Percentiles rank a stretch among this genome's conserved stretches.
phyloP scores from a whole-genome alignment of 2,329 filamentous ascomycete species.

The Aspergillus sp. region DNA sequence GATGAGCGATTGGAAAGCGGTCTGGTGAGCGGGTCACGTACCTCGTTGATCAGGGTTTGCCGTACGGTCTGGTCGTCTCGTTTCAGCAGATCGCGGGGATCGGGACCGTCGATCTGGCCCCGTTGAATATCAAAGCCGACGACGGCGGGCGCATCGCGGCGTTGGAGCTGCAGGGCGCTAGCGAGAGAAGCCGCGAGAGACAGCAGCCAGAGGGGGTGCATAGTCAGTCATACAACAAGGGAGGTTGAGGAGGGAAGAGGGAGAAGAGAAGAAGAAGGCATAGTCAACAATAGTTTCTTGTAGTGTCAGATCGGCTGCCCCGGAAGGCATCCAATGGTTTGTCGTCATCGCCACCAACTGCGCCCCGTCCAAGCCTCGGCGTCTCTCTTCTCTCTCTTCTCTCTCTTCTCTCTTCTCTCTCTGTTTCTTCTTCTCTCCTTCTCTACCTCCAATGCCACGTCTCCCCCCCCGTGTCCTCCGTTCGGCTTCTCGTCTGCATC shows the following conservation, averaged over 20 bases:
- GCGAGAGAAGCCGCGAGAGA: constrained; percentile 9
- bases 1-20: constrained; percentile 1
- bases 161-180: constrained; percentile 20
- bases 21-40: constrained; percentile 10
- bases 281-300: too few species aligned
- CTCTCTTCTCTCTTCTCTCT: too few species aligned
- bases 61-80: constrained; percentile 32
- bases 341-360: too few species aligned
- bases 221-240: too few species aligned
- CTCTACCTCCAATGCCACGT: constrained; percentile 40
- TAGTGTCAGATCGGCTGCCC: too few species aligned
- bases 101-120: constrained; percentile 36
- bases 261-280: too few species aligned
- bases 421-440: too few species aligned
- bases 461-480: constrained; percentile 28
- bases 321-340: too few species aligned
- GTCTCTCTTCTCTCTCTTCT: too few species aligned
- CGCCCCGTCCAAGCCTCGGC: too few species aligned
- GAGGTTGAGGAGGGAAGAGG: too few species aligned
- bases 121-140: constrained; percentile 44
- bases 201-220: constrained; percentile 13
- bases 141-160: constrained; percentile 35
- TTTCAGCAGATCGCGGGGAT: constrained; percentile 38
- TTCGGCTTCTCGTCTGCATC: constrained; percentile 25
- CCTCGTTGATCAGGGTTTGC: constrained; percentile 47